Conservation (phyloP, 2,329 filamentous ascomycete species). For the Albophoma yamanashiensis region DNA sequence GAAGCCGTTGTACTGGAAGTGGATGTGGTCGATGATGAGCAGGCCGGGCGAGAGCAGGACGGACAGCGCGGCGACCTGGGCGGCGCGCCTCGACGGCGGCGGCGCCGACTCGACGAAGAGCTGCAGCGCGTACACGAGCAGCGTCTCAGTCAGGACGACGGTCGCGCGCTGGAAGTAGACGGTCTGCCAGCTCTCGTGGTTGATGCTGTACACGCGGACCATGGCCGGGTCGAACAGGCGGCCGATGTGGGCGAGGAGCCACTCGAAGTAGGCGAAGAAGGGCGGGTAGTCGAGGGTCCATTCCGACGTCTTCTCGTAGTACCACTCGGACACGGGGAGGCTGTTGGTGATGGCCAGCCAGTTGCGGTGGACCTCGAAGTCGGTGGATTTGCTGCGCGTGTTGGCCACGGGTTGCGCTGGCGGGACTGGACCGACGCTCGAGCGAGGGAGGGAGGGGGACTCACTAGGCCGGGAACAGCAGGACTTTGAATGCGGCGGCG, state of each 20-base stretch:
- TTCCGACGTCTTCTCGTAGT: conserved; percentile 95
- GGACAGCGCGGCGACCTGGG: conserved; percentile 79
- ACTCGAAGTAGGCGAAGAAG: conserved; percentile 97
- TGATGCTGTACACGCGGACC: conserved; percentile 69
- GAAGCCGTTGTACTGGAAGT: conserved; percentile 98
- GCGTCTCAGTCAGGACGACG: conserved; percentile 75
- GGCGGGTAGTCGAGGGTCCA: conserved; percentile 99
- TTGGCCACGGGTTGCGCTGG: not conserved
- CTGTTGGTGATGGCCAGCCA: conserved; percentile 96
- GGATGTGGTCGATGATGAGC: conserved; percentile 94
- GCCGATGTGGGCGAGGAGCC: conserved; percentile 74
- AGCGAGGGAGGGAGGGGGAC: conserved; percentile 23
- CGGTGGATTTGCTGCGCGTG: conserved; percentile 76
- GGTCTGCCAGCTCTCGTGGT: conserved; percentile 87
- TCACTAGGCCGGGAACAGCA: conserved; percentile 91
- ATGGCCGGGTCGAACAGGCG: conserved; percentile 69
- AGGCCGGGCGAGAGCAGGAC: conserved; percentile 86
- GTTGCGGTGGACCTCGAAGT: conserved; percentile 98
- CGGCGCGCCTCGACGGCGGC: conserved; percentile 54
- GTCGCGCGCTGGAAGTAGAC: conserved; percentile 87
- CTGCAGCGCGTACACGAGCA: conserved; percentile 74
- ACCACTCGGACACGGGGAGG: conserved; percentile 81
- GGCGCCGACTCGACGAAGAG: conserved; percentile 67
- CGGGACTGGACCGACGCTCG: not conserved
- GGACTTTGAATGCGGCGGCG: conserved; percentile 78